phyloP scores from a whole-genome alignment of 2,329 filamentous ascomycete species.

The Curvularia sp. region DNA sequence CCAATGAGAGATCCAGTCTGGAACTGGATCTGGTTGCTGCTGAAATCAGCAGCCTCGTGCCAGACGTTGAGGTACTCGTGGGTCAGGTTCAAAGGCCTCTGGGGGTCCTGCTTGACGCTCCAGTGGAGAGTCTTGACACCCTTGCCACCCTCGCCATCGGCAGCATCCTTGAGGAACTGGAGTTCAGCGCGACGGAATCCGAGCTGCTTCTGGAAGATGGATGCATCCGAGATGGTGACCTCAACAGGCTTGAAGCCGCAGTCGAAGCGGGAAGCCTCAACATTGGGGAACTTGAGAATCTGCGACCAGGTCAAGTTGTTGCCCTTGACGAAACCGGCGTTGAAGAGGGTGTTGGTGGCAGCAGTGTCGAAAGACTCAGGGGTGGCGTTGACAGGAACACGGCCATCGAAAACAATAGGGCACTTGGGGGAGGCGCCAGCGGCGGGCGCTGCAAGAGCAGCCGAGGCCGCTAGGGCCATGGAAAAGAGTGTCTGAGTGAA shows the following conservation, averaged over 20 bases:
- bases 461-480: constrained; percentile 30
- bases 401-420: constrained; percentile 49
- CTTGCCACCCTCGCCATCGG: constrained; percentile 59
- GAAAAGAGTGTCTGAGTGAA: constrained; percentile 30
- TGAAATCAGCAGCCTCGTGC: constrained; percentile 52
- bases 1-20: constrained; percentile 63
- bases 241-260: constrained; percentile 55
- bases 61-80: constrained; percentile 65
- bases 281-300: constrained; percentile 58
- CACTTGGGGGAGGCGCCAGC: constrained; percentile 36
- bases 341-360: constrained; percentile 54
- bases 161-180: constrained; percentile 58
- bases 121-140: constrained; percentile 69
- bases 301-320: constrained; percentile 60
- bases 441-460: constrained; percentile 36
- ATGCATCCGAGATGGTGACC: constrained; percentile 64
- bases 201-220: constrained; percentile 66
- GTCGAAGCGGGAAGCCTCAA: constrained; percentile 57
- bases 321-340: constrained; percentile 61
- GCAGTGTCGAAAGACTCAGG: constrained; percentile 44
- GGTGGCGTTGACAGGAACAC: constrained; percentile 35
- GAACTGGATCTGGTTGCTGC: constrained; percentile 54
- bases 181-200: constrained; percentile 69
- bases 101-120: constrained; percentile 61
- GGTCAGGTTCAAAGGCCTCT: constrained; percentile 62